A percentile compares a stretch with the other conserved stretches of the same genome.
These are phyloP conservation scores for Bacidia gigantensis DNA, from an alignment of 495 filamentous ascomycete genomes.

Conservation along the genomic window DNA sequence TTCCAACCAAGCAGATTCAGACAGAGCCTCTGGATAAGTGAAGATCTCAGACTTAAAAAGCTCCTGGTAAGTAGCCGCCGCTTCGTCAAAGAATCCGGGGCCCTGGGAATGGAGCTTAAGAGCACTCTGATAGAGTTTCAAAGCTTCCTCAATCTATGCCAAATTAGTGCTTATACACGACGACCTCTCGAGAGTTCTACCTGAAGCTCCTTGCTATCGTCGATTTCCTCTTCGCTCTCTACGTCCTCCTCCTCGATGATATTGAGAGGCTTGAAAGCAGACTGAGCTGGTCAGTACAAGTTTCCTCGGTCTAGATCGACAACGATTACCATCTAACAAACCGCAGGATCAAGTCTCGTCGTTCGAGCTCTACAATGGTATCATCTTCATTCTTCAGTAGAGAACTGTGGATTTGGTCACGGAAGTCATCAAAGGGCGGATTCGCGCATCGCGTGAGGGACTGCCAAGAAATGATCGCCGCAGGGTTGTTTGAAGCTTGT, in stretches of 20 bases:
- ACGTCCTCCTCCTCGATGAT: conserved; percentile 60
- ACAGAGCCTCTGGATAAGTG: conserved; percentile 68
- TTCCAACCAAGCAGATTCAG: conserved; percentile 57
- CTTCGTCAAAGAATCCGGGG: conserved; percentile 56
- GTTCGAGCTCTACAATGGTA: too few species aligned
- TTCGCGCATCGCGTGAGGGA: not conserved
- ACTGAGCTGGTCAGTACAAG: not conserved
- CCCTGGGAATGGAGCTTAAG: conserved; percentile 87
- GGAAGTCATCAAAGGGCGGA: not conserved
- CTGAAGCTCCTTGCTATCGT: conserved; percentile 87
- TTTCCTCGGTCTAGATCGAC: too few species aligned
- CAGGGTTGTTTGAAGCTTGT: conserved; percentile 4
- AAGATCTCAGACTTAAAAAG: conserved; percentile 92
- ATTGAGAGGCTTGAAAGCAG: conserved; percentile 3
- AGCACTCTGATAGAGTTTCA: conserved; percentile 89
- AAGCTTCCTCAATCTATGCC: conserved; percentile 76
- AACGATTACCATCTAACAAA: too few species aligned
- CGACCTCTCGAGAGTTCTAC: too few species aligned
- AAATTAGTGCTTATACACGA: not conserved
- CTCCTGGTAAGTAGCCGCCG: conserved; percentile 66
- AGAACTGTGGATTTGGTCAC: too few species aligned
- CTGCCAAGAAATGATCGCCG: conserved; percentile 5
- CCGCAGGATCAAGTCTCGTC: too few species aligned
- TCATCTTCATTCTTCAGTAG: too few species aligned
- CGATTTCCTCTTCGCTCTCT: conserved; percentile 76